These are phyloP conservation scores for Cytidiella melzeri DNA, from an alignment of 768 basidiomycete species.

Conservation along the genomic window DNA sequence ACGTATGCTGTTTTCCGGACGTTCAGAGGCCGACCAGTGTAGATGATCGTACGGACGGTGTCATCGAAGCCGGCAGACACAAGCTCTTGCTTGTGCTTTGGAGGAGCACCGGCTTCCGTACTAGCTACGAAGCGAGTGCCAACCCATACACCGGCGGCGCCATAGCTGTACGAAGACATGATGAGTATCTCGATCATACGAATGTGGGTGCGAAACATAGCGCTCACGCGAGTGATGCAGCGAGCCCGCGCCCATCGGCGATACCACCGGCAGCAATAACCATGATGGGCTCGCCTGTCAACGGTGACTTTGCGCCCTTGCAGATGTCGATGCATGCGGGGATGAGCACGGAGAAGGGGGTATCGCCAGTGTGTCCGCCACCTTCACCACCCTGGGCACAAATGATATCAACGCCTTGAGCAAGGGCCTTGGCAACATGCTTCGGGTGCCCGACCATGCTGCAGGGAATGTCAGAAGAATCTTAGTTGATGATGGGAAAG, in stretches of 20 bases:
- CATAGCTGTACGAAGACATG: slow-evolving; percentile 43
- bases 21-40: slow-evolving; percentile 74
- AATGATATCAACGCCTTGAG: slow-evolving; percentile 84
- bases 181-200: background rate
- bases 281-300: slow-evolving; percentile 70
- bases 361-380: slow-evolving; percentile 85
- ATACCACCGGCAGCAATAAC: slow-evolving; percentile 86
- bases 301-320: slow-evolving; percentile 57
- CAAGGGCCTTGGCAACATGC: slow-evolving; percentile 73
- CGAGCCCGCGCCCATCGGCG: slow-evolving; percentile 76
- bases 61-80: slow-evolving; percentile 74
- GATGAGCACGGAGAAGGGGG: slow-evolving; percentile 73
- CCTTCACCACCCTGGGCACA: slow-evolving; percentile 87
- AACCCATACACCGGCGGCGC: slow-evolving; percentile 84
- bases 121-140: slow-evolving; percentile 84
- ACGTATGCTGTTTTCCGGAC: slow-evolving; percentile 82
- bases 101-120: slow-evolving; percentile 74
- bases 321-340: slow-evolving; percentile 81
- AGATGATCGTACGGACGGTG: slow-evolving; percentile 62
- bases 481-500: background rate
- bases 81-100: slow-evolving; percentile 62
- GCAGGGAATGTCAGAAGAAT: background rate
- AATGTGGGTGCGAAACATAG: background rate
- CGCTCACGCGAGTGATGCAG: slow-evolving; percentile 60
- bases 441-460: slow-evolving; percentile 87